A percentile compares a stretch with the other conserved stretches of the same genome.
These are phyloP conservation scores for Pascua guehoae DNA, from an alignment of 1,284 basidiomycete genomes.

Conservation along the genomic window DNA sequence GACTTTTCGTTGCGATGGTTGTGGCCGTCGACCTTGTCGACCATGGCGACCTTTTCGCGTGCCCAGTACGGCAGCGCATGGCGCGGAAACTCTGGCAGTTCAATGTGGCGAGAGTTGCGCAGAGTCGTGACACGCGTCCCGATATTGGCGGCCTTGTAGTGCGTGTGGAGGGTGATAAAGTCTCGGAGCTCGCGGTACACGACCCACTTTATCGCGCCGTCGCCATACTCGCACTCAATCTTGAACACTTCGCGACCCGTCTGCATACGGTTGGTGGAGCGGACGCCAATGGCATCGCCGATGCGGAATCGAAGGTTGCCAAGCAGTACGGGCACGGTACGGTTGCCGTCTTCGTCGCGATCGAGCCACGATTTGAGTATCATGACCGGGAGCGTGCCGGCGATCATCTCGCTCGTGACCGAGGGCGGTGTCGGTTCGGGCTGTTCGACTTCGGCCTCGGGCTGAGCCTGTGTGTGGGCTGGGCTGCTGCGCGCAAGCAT, in stretches of 20 bases:
- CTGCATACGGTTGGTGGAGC: slow-evolving; percentile 3
- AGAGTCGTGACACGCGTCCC: slow-evolving; percentile 49
- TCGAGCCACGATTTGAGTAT: slow-evolving; percentile 88
- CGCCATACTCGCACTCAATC: slow-evolving; percentile 82
- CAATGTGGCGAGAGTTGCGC: slow-evolving; percentile 62
- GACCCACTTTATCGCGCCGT: slow-evolving; percentile 92
- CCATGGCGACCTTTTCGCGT: slow-evolving; percentile 6
- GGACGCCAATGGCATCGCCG: slow-evolving; percentile 42
- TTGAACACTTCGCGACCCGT: slow-evolving; percentile 45
- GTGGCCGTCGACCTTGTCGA: slow-evolving; percentile 56
- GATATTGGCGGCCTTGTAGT: slow-evolving; percentile 83
- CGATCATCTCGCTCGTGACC: slow-evolving; percentile 78
- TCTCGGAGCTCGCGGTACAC: slow-evolving; percentile 92
- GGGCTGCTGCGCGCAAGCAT: neutral
- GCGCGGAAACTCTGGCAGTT: slow-evolving; percentile 86
- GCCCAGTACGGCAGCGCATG: slow-evolving; percentile 71
- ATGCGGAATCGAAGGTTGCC: slow-evolving; percentile 48
- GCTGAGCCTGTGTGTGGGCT: neutral
- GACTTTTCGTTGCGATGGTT: neutral
- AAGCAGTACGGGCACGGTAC: slow-evolving; percentile 80
- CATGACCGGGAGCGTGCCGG: slow-evolving; percentile 73
- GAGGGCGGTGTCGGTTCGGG: slow-evolving; percentile 53
- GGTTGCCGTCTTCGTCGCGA: slow-evolving; percentile 78
- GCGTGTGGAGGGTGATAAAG: slow-evolving; percentile 84
- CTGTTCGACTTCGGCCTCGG: neutral